Conservation (phyloP, 1,284 basidiomycete species). For the Heterobasidion occidentale region DNA sequence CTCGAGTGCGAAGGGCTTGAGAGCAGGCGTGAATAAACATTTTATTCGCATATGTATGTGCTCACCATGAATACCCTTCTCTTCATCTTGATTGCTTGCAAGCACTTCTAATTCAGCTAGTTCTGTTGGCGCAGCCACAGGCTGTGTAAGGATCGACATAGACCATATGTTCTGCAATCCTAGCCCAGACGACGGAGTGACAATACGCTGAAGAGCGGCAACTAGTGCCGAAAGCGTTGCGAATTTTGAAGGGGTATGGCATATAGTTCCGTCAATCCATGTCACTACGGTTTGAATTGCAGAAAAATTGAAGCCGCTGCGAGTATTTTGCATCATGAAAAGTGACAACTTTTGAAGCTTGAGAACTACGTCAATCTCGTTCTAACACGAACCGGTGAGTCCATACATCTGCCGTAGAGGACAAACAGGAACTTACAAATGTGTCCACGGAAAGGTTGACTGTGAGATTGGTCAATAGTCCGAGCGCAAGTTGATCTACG, state of each 20-base stretch:
- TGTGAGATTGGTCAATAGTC: neutral
- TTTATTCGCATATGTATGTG: neutral
- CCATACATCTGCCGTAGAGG: neutral
- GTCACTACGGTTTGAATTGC: conserved; percentile 31
- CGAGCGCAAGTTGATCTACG: neutral
- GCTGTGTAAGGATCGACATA: neutral
- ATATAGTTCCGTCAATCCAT: conserved; percentile 33
- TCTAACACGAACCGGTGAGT: conserved; percentile 2
- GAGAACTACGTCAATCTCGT: conserved; percentile 8
- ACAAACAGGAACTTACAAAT: neutral
- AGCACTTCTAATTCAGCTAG: neutral
- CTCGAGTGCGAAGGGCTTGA: conserved; percentile 24
- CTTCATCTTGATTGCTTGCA: neutral
- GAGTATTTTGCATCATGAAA: conserved; percentile 24
- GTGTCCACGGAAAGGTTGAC: neutral
- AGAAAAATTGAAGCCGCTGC: conserved; percentile 39
- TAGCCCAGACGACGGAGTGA: conserved; percentile 47
- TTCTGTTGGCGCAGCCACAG: neutral
- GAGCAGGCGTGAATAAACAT: conserved; percentile 10
- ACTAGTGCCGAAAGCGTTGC: conserved; percentile 21
- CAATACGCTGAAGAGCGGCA: conserved; percentile 26
- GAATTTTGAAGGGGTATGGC: conserved; percentile 25
- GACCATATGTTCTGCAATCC: conserved; percentile 52
- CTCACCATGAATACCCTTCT: neutral
- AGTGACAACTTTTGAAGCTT: conserved; percentile 27